Percentiles rank a stretch among this genome's conserved stretches.
phyloP scores from a whole-genome alignment of 805 yeast species.

The Myxozyma sirexii region DNA sequence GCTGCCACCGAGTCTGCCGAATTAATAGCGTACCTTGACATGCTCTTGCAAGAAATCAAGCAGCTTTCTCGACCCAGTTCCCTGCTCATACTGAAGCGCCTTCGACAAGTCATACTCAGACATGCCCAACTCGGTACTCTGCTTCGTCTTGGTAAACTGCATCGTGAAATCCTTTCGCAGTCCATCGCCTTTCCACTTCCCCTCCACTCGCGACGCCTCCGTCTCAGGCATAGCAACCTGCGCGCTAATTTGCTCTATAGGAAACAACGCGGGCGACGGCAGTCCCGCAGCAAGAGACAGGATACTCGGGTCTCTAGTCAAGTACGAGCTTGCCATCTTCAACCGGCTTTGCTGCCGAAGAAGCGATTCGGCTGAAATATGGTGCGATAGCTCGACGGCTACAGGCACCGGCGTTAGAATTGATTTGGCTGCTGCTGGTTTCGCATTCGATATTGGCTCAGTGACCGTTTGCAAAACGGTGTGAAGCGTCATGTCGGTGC shows the following conservation, averaged over 20 bases:
- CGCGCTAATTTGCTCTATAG: constrained; percentile 77
- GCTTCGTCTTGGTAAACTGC: constrained; percentile 26
- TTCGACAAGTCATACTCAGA: constrained; percentile 68
- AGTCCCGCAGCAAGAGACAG: constrained; percentile 94
- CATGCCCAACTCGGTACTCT: constrained; percentile 41
- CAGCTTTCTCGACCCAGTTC: constrained; percentile 78
- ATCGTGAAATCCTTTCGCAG: constrained; percentile 44
- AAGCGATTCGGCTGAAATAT: constrained; percentile 72
- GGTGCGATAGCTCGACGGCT: constrained; percentile 63
- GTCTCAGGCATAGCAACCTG: constrained; percentile 40
- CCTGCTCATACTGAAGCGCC: constrained; percentile 88
- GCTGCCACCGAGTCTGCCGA: neutral
- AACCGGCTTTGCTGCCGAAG: constrained; percentile 75
- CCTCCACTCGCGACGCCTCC: constrained; percentile 47
- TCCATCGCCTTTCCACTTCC: constrained; percentile 77
- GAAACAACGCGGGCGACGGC: constrained; percentile 88
- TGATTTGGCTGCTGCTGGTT: neutral
- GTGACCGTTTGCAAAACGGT: too few species aligned
- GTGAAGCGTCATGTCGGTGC: too few species aligned
- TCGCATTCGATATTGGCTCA: too few species aligned
- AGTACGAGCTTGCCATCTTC: constrained; percentile 78
- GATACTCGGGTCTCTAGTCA: constrained; percentile 65
- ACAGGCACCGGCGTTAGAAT: too few species aligned
- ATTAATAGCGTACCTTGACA: constrained; percentile 37
- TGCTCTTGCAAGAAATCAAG: constrained; percentile 72